Conservation (phyloP, 2,329 filamentous ascomycete species). For the Apiospora marii region DNA sequence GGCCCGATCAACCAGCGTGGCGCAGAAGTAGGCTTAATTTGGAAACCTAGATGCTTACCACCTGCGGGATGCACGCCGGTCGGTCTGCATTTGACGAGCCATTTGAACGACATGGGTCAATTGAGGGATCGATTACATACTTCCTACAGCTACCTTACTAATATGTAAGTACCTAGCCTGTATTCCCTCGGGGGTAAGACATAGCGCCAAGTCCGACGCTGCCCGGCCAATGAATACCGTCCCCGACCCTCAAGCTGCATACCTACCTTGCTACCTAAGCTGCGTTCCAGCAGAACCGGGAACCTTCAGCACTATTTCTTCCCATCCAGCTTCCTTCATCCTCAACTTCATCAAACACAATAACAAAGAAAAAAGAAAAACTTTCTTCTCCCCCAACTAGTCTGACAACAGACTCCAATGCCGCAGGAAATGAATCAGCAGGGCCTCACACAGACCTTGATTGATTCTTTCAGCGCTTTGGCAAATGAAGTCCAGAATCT, state of each 20-base stretch:
- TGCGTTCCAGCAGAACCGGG: not conserved
- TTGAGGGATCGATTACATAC: not conserved
- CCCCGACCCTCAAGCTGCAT: constrained; percentile 11
- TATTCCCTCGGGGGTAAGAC: not conserved
- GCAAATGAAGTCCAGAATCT: constrained; percentile 71
- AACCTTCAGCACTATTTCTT: constrained; percentile 21
- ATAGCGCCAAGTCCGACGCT: constrained; percentile 3
- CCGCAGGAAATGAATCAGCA: constrained; percentile 49
- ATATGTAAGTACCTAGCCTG: too few relatives aligned
- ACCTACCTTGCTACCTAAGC: not conserved
- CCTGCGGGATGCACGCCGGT: not conserved
- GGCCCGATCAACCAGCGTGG: not conserved
- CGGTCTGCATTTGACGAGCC: not conserved
- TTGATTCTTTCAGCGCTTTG: constrained; percentile 70
- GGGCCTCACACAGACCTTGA: constrained; percentile 62
- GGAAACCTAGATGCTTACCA: not conserved
- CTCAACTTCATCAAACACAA: constrained; percentile 21
- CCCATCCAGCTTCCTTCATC: constrained; percentile 4
- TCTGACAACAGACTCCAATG: constrained; percentile 13
- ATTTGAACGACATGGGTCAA: not conserved
- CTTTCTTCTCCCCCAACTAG: constrained; percentile 24
- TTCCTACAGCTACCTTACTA: not conserved
- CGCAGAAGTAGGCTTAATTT: not conserved
- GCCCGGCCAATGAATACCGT: constrained; percentile 5
- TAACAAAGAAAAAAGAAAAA: constrained; percentile 16